Percentiles rank a stretch among this genome's conserved stretches.
Conservation (phyloP, 2,329 filamentous ascomycete genomes). For the Alternaria longipes region DNA sequence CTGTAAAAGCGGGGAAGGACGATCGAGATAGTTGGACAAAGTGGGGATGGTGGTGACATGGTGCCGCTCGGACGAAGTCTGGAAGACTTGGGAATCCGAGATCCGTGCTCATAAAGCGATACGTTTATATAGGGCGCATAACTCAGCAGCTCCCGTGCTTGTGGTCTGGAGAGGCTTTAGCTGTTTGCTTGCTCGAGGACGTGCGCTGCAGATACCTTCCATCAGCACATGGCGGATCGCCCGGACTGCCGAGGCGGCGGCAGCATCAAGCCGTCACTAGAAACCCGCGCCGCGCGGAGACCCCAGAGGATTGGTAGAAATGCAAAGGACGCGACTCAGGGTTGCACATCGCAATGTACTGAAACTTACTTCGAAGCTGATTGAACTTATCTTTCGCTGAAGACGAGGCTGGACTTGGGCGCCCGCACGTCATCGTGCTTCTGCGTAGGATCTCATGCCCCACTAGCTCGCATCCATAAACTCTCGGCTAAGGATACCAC, state of each 20-base stretch:
- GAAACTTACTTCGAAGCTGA: neutral
- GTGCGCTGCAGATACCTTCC: neutral
- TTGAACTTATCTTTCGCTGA: neutral
- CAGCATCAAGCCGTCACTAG: neutral
- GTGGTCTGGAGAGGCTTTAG: neutral
- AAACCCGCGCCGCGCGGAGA: neutral
- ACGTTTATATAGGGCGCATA: neutral
- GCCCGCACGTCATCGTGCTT: conserved; percentile 1
- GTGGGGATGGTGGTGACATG: conserved; percentile 5
- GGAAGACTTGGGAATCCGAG: conserved; percentile 17
- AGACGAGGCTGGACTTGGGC: neutral
- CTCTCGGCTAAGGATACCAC: neutral
- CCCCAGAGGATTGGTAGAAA: neutral
- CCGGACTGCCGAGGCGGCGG: conserved; percentile 2
- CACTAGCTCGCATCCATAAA: neutral
- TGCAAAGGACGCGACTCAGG: neutral
- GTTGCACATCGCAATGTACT: neutral
- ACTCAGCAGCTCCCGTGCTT: neutral
- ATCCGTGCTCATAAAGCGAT: neutral
- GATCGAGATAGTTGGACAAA: conserved; percentile 7
- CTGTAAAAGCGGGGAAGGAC: conserved; percentile 26
- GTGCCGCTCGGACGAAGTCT: conserved; percentile 2
- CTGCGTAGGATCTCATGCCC: neutral
- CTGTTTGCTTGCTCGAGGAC: neutral
- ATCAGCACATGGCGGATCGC: neutral